These are phyloP conservation scores for Cyclospora cayetanensis DNA, from an alignment of 169 alveolate genomes.

Conservation along the genomic window DNA sequence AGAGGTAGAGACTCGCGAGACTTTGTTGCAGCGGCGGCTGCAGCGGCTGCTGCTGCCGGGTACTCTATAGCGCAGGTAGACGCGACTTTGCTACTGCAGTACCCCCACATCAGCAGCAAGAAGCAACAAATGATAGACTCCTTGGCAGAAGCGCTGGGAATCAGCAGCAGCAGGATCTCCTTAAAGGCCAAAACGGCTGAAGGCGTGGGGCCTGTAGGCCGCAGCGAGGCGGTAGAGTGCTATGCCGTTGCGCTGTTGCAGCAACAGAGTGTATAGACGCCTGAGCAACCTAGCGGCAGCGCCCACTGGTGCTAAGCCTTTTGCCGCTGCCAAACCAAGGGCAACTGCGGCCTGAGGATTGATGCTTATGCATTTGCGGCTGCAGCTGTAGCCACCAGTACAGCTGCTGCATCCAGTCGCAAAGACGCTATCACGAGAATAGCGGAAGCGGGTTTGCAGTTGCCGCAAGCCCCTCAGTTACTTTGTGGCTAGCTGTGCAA, in stretches of 20 bases:
- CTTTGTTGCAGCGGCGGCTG: slow-evolving; percentile 74
- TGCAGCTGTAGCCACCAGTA: slow-evolving; percentile 37
- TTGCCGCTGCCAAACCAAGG: too few relatives aligned
- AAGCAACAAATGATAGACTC: slow-evolving; percentile 21
- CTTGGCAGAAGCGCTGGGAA: slow-evolving; percentile 27
- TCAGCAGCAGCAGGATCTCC: slow-evolving; percentile 46
- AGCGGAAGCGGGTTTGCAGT: too few relatives aligned
- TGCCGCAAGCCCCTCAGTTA: too few relatives aligned
- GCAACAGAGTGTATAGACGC: neutral
- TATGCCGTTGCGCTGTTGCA: slow-evolving; percentile 74
- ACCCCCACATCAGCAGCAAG: slow-evolving; percentile 39
- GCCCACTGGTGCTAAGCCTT: neutral
- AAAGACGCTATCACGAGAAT: too few relatives aligned
- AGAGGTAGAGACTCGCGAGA: slow-evolving; percentile 76
- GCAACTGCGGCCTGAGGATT: too few relatives aligned
- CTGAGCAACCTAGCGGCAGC: neutral
- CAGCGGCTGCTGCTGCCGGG: slow-evolving; percentile 51
- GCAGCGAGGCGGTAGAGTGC: slow-evolving; percentile 79
- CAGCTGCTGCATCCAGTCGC: neutral
- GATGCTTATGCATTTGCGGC: neutral
- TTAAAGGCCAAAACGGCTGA: slow-evolving; percentile 75
- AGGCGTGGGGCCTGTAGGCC: slow-evolving; percentile 76
- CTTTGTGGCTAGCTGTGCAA: too few relatives aligned
- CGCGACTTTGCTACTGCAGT: slow-evolving; percentile 73
- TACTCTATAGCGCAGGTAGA: slow-evolving; percentile 72